Base-by-base conservation (phyloP, 257 asterid species). In the Primulina eburnea region DNA sequence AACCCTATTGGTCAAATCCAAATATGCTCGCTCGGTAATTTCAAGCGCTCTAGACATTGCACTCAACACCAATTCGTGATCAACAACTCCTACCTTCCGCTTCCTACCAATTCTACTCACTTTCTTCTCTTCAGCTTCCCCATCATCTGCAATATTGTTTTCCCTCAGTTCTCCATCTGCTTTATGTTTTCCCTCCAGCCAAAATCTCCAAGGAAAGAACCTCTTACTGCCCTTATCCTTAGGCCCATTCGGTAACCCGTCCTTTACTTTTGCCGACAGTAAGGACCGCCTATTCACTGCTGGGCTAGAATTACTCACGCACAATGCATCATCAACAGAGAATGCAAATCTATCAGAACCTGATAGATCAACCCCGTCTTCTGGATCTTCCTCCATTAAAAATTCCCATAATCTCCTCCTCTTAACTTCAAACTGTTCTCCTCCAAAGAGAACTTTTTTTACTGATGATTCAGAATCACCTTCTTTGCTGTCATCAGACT, bases 11-110 rank as follows among this genome's bases (percentile, higher is more conserved):
- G 97, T 90, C 97, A 92, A 79, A 83, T 87, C 92, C 83, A 93
- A 78, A 72, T 87, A 93, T 0, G 89, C 95, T 60, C 78, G 83
- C 80, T 93, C 98, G 3, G 97, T 89, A 58, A 67, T 79, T 76
- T 87, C 92, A 77, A 93, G 96, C 10, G 97, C 98, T 84, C 96
- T 84, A 2, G 95, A 84, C 98, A 90, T 93, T 57, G 98, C 98
- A 73, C 85, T 78, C 78, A 90, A 75, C 72, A 93, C 95, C 84
- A 80, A 75, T 71, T 82, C 92, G 71, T 85, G 96, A 79, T 93
- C 94, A 62, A 93, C 92, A 11, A 83, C 79, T 50, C 95, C 96
- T 70, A 80, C 76, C 80, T 82, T 90, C 67, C 90, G 84, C 83
- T 75, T 93, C 81, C 82, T 87, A 75, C 82, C 88, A 57, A 56